These are phyloP conservation scores for Talaromyces ruber DNA, from an alignment of 495 filamentous ascomycete species.

Conservation along the genomic window DNA sequence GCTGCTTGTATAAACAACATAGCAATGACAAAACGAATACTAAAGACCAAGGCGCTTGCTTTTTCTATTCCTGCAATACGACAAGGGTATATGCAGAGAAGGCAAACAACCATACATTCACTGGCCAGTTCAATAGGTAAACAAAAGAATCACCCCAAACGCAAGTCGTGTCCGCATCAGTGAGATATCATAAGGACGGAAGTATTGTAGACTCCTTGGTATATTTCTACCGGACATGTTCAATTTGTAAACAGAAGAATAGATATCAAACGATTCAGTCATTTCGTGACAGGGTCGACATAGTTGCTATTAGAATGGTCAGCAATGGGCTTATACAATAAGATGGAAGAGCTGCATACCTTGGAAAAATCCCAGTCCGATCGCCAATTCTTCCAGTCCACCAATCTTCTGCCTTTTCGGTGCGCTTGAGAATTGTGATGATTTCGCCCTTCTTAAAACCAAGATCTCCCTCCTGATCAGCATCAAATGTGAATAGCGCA, in stretches of 20 bases:
- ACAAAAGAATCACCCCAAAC: neutral
- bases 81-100: neutral
- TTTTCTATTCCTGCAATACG: neutral
- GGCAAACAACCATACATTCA: neutral
- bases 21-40: neutral
- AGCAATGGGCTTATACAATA: neutral
- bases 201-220: neutral
- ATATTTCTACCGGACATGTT: neutral
- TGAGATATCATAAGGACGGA: neutral
- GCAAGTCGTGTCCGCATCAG: neutral
- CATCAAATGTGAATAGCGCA: conserved; percentile 86
- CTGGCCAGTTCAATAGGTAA: neutral
- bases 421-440: conserved; percentile 94
- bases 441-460: conserved; percentile 96
- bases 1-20: neutral
- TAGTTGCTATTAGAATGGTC: conserved; percentile 32
- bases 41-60: neutral
- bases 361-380: conserved; percentile 56
- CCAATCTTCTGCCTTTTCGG: conserved; percentile 93
- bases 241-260: neutral
- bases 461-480: conserved; percentile 86
- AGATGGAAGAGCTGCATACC: conserved; percentile 20
- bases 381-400: conserved; percentile 60
- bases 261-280: neutral
- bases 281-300: conserved; percentile 24